Evolutionary conservation across 2,329 filamentous ascomycete species (phyloP).

Genomic region (Cercospora zeae-maydis): DNA sequence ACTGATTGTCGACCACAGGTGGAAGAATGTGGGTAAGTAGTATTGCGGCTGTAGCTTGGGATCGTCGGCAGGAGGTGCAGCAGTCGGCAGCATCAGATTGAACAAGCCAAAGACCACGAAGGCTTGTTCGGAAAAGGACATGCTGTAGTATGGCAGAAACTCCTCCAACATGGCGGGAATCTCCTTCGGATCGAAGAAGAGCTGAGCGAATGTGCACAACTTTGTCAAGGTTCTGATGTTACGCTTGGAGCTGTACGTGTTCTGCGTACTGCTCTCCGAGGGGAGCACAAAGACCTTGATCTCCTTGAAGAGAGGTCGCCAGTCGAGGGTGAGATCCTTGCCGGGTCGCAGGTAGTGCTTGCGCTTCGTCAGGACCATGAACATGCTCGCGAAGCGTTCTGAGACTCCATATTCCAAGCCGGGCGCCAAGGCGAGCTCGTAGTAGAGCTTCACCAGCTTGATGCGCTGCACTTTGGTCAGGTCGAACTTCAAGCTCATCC

Average conservation of each 20-base stretch:
- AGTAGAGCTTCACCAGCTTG: slow-evolving; percentile 85
- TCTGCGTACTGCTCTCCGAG: slow-evolving; percentile 68
- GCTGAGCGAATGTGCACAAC: slow-evolving; percentile 82
- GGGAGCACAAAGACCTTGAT: slow-evolving; percentile 87
- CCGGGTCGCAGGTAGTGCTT: slow-evolving; percentile 92
- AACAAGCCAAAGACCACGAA: slow-evolving; percentile 88
- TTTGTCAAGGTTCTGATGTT: slow-evolving; percentile 75
- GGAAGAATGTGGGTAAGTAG: slow-evolving; percentile 90
- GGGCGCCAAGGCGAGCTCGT: slow-evolving; percentile 85
- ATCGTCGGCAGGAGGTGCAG: slow-evolving; percentile 67
- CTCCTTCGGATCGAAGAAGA: slow-evolving; percentile 88
- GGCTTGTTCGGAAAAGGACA: slow-evolving; percentile 84
- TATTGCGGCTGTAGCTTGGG: slow-evolving; percentile 78
- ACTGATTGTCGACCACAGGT: slow-evolving; percentile 90
- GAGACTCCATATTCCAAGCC: slow-evolving; percentile 77
- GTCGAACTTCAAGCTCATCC: slow-evolving; percentile 96
- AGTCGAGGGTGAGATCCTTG: slow-evolving; percentile 87
- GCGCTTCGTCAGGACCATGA: slow-evolving; percentile 92
- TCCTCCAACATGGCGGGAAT: slow-evolving; percentile 65
- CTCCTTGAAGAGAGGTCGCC: slow-evolving; percentile 89
- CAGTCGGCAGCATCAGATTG: slow-evolving; percentile 83
- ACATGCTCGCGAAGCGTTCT: slow-evolving; percentile 95
- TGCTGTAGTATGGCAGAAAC: slow-evolving; percentile 68
- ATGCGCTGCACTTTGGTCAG: slow-evolving; percentile 80
- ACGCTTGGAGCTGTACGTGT: slow-evolving; percentile 53